Percentiles rank a stretch among this genome's conserved stretches.
Evolutionary conservation across 1,284 basidiomycete genomes (phyloP).

Genomic region (Fomitopsis palustris): DNA sequence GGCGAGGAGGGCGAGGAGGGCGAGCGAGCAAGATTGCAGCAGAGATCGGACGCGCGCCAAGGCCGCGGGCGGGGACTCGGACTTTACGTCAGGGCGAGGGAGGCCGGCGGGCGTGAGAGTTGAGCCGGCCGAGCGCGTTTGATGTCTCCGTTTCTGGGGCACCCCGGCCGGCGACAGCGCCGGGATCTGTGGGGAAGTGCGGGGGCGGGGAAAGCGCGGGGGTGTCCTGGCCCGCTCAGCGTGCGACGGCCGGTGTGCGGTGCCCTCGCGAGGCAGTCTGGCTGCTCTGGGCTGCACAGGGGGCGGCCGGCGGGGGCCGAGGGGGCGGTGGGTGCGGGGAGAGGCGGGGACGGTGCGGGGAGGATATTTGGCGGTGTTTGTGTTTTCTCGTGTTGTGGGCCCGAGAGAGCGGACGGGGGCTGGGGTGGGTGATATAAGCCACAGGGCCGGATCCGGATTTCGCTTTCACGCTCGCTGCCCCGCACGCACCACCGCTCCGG

Average conservation of each 20-base stretch:
- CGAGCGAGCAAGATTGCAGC: not conserved
- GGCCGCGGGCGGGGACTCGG: not conserved
- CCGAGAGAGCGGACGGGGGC: constrained; percentile 4
- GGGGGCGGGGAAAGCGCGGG: not conserved
- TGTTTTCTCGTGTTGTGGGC: not conserved
- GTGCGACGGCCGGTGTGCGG: not conserved
- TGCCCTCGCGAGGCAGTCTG: too few species aligned
- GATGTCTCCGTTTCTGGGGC: not conserved
- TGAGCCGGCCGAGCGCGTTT: not conserved
- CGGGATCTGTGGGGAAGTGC: not conserved
- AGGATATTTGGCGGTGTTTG: not conserved
- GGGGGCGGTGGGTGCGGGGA: not conserved
- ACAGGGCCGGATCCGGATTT: not conserved
- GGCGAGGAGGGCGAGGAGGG: not conserved
- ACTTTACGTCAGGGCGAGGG: constrained; percentile 1
- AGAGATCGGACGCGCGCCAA: not conserved
- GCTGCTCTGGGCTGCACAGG: not conserved
- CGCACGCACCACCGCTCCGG: constrained; percentile 1
- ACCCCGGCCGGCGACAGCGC: not conserved
- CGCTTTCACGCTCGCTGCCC: constrained; percentile 4
- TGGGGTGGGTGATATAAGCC: not conserved
- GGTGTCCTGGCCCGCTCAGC: not conserved
- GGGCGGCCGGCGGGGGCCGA: not conserved
- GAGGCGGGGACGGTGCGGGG: not conserved
- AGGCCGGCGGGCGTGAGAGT: constrained; percentile 1